Evolutionary conservation across 495 filamentous ascomycete genomes (phyloP).

Genomic region (Tetracladium marchalianum): DNA sequence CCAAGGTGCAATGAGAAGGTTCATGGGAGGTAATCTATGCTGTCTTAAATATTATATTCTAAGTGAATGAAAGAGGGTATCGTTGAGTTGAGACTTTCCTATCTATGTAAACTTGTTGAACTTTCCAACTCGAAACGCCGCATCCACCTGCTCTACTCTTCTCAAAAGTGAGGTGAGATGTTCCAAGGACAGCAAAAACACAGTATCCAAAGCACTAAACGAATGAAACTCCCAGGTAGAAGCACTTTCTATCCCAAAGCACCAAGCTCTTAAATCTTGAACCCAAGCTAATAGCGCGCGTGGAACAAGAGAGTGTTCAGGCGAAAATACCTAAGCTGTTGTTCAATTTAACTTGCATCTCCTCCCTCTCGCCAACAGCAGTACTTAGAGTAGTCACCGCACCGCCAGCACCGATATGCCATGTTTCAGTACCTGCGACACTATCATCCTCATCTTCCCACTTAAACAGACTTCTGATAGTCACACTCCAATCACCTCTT

Average conservation of each 20-base stretch:
- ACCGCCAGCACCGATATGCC: slow-evolving; percentile 82
- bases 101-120: too few relatives aligned
- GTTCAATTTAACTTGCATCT: slow-evolving; percentile 77
- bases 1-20: background rate
- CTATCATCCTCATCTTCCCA: slow-evolving; percentile 43
- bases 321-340: slow-evolving; percentile 48
- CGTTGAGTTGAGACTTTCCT: too few relatives aligned
- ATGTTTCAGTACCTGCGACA: slow-evolving; percentile 36
- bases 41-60: slow-evolving; percentile 3
- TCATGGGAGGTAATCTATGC: background rate
- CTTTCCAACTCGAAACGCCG: too few relatives aligned
- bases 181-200: too few relatives aligned
- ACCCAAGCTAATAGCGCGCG: background rate
- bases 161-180: too few relatives aligned
- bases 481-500: slow-evolving; percentile 76
- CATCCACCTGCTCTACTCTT: too few relatives aligned
- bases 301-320: slow-evolving; percentile 9
- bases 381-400: slow-evolving; percentile 77
- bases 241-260: background rate
- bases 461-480: slow-evolving; percentile 70
- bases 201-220: background rate
- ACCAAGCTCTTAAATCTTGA: background rate
- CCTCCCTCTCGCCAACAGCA: slow-evolving; percentile 71
- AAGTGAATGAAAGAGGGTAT: slow-evolving; percentile 1
- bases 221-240: background rate